Conservation (phyloP, 2,329 filamentous ascomycete species). For the Fusarium nisikadoi region DNA sequence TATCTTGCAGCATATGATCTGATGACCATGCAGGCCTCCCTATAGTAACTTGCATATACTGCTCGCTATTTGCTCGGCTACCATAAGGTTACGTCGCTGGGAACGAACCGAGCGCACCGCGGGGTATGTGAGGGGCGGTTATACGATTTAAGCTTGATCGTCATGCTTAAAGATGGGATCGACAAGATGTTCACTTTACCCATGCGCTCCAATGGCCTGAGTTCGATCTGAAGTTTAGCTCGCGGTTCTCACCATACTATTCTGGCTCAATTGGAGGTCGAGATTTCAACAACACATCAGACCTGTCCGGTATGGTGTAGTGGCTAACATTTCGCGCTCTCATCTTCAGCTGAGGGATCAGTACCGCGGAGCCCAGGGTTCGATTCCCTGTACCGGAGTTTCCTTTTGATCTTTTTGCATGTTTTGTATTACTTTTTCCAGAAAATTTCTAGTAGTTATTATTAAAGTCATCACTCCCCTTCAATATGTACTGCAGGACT, state of each 20-base stretch:
- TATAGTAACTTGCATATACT: no score
- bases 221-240: not conserved
- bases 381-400: slow-evolving; percentile 45
- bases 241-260: fast-evolving
- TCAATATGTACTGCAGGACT: not conserved
- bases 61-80: not conserved
- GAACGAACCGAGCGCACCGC: not conserved
- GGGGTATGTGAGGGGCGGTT: not conserved
- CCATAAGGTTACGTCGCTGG: not conserved
- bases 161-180: not conserved
- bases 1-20: not conserved
- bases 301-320: slow-evolving; percentile 47
- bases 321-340: slow-evolving; percentile 51
- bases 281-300: no score
- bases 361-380: slow-evolving; percentile 43
- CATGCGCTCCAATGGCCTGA: not conserved
- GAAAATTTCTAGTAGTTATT: not conserved
- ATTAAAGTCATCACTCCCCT: fast-evolving
- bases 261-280: fast-evolving
- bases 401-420: not conserved
- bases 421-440: no score
- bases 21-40: not conserved
- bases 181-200: not conserved
- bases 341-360: slow-evolving; percentile 27
- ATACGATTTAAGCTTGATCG: not conserved